Evolutionary conservation across 2,329 filamentous ascomycete species (phyloP).

Genomic region (Penicillium sp.): DNA sequence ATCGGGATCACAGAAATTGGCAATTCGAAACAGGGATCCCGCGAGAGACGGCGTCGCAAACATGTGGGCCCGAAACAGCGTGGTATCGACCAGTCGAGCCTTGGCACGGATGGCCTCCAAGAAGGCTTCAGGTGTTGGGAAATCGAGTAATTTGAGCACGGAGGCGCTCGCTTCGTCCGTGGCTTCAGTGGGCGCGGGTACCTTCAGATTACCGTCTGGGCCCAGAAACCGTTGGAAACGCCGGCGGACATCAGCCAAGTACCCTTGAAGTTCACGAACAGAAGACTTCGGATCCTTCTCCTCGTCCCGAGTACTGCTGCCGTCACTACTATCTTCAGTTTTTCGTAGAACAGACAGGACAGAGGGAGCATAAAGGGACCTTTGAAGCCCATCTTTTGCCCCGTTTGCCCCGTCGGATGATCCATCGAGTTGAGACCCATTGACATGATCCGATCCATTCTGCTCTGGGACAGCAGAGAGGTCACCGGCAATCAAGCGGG

Average conservation of each 20-base stretch:
- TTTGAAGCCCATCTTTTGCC: conserved; percentile 14
- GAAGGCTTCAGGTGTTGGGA: conserved; percentile 57
- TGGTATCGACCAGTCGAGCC: conserved; percentile 85
- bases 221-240: conserved; percentile 58
- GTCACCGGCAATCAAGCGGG: conserved; percentile 74
- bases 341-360: conserved; percentile 37
- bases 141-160: conserved; percentile 44
- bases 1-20: conserved; percentile 94
- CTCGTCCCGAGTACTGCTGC: conserved; percentile 35
- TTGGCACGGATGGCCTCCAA: conserved; percentile 67
- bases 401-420: conserved; percentile 25
- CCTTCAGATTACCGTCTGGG: conserved; percentile 50
- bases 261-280: conserved; percentile 76
- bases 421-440: conserved; percentile 28
- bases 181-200: conserved; percentile 28
- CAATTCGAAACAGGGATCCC: conserved; percentile 84
- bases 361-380: conserved; percentile 33
- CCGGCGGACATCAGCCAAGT: conserved; percentile 76
- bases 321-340: conserved; percentile 38
- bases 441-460: conserved; percentile 35
- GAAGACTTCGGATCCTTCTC: conserved; percentile 66
- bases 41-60: conserved; percentile 79
- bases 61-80: conserved; percentile 93
- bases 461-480: conserved; percentile 58
- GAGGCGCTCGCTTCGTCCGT: conserved; percentile 41